Percentiles rank a stretch among this genome's conserved stretches.
Evolutionary conservation across 805 yeast species (phyloP).

Genomic region (Sugiyamaella qingdaonensis): DNA sequence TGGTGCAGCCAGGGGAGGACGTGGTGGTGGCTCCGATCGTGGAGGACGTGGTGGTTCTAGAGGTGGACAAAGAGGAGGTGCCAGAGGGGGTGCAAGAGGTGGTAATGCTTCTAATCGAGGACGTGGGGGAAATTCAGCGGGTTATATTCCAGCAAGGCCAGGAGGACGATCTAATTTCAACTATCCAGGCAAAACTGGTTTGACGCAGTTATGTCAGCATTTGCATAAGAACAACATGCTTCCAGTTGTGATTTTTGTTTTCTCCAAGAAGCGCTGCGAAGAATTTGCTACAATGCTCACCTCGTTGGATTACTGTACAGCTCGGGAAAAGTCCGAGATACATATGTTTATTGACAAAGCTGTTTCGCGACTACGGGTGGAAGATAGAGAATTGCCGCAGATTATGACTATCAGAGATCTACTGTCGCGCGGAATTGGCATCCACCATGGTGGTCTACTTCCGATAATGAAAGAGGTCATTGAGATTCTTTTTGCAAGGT

Average conservation of each 20-base stretch:
- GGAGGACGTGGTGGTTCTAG: constrained; percentile 30
- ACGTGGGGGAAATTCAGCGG: constrained; percentile 19
- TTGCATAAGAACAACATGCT: constrained; percentile 64
- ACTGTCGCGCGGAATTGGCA: constrained; percentile 87
- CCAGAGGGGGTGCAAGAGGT: constrained; percentile 31
- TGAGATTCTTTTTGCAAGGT: constrained; percentile 83
- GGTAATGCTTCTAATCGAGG: constrained; percentile 34
- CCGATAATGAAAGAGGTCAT: constrained; percentile 93
- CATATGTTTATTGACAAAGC: constrained; percentile 92
- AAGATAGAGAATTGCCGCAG: constrained; percentile 92
- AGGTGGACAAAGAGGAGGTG: constrained; percentile 33
- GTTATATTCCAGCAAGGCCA: neutral
- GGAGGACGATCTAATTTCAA: constrained; percentile 24
- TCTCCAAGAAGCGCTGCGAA: constrained; percentile 90
- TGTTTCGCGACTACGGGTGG: constrained; percentile 78
- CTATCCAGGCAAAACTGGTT: constrained; percentile 71
- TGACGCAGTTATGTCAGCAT: constrained; percentile 69
- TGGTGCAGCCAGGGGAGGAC: constrained; percentile 37
- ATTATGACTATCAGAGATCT: constrained; percentile 76
- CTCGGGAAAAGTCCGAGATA: constrained; percentile 84
- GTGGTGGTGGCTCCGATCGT: constrained; percentile 32
- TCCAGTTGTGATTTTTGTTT: constrained; percentile 91
- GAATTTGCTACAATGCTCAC: constrained; percentile 79
- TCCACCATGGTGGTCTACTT: constrained; percentile 89
- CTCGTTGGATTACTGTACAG: constrained; percentile 72